phyloP scores from a whole-genome alignment of 2,329 filamentous ascomycete species.

The Penicillium sclerotiorum region DNA sequence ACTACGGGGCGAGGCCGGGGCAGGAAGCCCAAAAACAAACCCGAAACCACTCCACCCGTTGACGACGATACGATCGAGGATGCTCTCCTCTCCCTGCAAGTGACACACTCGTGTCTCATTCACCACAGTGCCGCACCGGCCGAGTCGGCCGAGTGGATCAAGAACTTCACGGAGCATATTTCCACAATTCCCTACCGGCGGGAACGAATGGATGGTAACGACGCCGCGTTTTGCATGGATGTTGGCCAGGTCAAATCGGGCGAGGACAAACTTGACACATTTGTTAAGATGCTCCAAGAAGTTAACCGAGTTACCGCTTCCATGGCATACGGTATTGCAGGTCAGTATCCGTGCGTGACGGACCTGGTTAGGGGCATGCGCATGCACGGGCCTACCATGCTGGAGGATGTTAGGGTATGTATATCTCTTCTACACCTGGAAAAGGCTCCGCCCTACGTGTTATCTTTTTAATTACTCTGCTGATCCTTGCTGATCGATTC shows the following conservation, averaged over 20 bases:
- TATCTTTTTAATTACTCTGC: not conserved
- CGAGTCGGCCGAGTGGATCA: constrained; percentile 74
- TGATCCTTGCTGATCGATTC: not conserved
- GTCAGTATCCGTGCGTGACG: constrained; percentile 61
- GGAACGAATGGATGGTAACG: constrained; percentile 51
- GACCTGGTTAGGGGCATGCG: constrained; percentile 63
- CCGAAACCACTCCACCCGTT: constrained; percentile 53
- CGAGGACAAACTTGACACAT: constrained; percentile 67
- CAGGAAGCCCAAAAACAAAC: constrained; percentile 43
- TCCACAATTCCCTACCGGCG: constrained; percentile 72
- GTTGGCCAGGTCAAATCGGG: constrained; percentile 73
- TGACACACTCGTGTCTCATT: constrained; percentile 66
- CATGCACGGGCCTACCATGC: constrained; percentile 58
- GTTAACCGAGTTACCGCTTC: constrained; percentile 71
- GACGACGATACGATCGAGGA: constrained; percentile 72
- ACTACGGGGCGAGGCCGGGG: constrained; percentile 22
- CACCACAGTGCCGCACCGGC: constrained; percentile 65
- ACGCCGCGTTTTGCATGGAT: constrained; percentile 74
- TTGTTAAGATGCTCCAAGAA: constrained; percentile 74
- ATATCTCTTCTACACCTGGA: not conserved
- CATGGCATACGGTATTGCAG: constrained; percentile 69
- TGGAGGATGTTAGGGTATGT: constrained; percentile 61
- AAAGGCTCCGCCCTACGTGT: not conserved
- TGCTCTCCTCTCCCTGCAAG: constrained; percentile 69
- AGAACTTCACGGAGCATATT: constrained; percentile 75